Base-by-base conservation (phyloP, 495 filamentous ascomycete species). In the Podospora pseudoanserina region DNA sequence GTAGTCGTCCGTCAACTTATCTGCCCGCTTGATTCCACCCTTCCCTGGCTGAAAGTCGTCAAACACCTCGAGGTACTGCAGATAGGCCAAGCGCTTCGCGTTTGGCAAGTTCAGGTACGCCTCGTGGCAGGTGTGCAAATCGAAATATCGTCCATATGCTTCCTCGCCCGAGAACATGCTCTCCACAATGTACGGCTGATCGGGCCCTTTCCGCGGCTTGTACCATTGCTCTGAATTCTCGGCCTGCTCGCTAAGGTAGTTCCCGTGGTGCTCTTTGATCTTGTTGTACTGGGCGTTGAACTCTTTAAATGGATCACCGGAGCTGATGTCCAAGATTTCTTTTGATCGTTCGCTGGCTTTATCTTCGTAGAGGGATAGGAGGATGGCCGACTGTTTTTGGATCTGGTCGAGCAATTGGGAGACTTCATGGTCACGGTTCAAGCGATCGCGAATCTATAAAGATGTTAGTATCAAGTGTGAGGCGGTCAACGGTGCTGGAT, bases 111-210 rank as follows among this genome's bases (percentile, higher is more conserved):
- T 99, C 57, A 97, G 83, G 73, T 92, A 99, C 11, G 90, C 83
- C 73, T 97, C 93, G 73, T 98, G 95, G 67, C 88, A 82, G 57
- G 77, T 83, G 27, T 91, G 94, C 63, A 99, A 79, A 78, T 99
- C 95, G 70, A 98, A 88, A 76, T 90, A 98, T 66, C 92, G 89
- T 28, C 95, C 95, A 72, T 89, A 97, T 3, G 88, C 88, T 77
- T 99, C 95, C 79, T 98, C 95, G 20, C 95, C 96, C 1, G 92
- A 95, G 76, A 98, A 99, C 89, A 97, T 91, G 64, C 85, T 87
- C 71, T 97, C 93, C 65, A 97, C 88, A 59, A 94, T 87, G 70
- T 83, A 85, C 1, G 93, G 92, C 49, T 90, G 89, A 6, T 88
- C 84, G 32, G 86, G 86, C 16, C 70, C 72, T 34, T 77, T 82